Evolutionary conservation across 164 flowering plant species (phyloP).

Genomic region (Berberis vulgaris): DNA sequence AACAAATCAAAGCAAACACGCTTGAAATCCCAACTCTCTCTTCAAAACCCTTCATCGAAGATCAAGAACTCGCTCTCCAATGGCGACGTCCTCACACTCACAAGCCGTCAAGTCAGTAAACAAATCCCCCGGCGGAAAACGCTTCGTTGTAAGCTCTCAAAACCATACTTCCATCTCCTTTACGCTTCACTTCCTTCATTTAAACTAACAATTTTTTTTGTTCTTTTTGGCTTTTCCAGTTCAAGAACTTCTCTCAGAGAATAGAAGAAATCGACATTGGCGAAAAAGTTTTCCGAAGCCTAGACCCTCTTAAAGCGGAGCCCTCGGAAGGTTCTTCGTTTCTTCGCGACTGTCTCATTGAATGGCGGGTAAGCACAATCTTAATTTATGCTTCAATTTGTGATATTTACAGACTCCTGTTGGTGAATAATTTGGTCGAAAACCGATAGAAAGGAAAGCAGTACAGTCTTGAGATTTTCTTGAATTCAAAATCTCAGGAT

Average conservation of each 20-base stretch:
- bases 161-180: background rate
- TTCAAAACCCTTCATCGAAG: no score
- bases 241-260: slow-evolving; percentile 58
- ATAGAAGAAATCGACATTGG: slow-evolving; percentile 60
- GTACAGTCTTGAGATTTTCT: background rate
- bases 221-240: slow-evolving; percentile 35
- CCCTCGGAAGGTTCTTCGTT: slow-evolving; percentile 72
- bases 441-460: background rate
- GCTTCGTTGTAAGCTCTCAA: slow-evolving; percentile 49
- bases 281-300: slow-evolving; percentile 47
- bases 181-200: background rate
- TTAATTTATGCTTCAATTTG: background rate
- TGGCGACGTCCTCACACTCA: slow-evolving; percentile 37
- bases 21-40: no score
- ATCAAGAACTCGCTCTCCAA: background rate
- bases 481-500: background rate
- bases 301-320: slow-evolving; percentile 46
- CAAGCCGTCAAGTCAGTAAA: slow-evolving; percentile 75
- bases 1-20: no score
- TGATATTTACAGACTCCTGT: no score
- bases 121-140: slow-evolving; percentile 48
- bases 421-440: no score
- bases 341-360: slow-evolving; percentile 57
- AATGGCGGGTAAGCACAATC: slow-evolving; percentile 66
- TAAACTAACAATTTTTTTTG: background rate